Conservation (phyloP, 2,329 filamentous ascomycete species). For the Boeremia lycopersici region DNA sequence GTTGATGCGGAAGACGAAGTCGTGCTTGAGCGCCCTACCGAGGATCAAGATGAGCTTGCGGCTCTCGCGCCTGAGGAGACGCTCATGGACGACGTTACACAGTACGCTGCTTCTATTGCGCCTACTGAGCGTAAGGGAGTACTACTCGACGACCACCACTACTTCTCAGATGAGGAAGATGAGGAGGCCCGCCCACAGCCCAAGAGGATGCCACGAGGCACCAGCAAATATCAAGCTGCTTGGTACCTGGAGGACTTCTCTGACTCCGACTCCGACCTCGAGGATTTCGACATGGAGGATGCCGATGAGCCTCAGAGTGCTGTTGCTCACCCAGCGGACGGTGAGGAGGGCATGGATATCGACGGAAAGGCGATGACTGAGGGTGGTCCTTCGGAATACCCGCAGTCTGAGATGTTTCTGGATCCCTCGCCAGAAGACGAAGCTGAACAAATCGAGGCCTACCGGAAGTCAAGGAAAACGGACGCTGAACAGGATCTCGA, state of each 20-base stretch:
- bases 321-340: constrained; percentile 76
- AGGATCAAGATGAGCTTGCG: constrained; percentile 81
- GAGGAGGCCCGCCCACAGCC: constrained; percentile 64
- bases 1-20: constrained; percentile 64
- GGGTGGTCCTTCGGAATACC: constrained; percentile 83
- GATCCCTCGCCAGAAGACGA: constrained; percentile 82
- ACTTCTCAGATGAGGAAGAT: constrained; percentile 88
- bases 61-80: constrained; percentile 87
- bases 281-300: constrained; percentile 64
- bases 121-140: constrained; percentile 74
- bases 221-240: constrained; percentile 90
- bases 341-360: constrained; percentile 67
- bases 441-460: constrained; percentile 79
- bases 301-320: constrained; percentile 59
- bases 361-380: constrained; percentile 70
- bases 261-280: constrained; percentile 83
- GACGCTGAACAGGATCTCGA: constrained; percentile 91
- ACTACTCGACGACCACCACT: constrained; percentile 93
- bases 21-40: constrained; percentile 72
- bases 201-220: constrained; percentile 84
- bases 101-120: constrained; percentile 52
- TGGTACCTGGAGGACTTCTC: constrained; percentile 89
- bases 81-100: constrained; percentile 73
- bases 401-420: constrained; percentile 89
- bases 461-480: constrained; percentile 75